Evolutionary conservation across 495 filamentous ascomycete genomes (phyloP).

Genomic region (Daldinia grandis): DNA sequence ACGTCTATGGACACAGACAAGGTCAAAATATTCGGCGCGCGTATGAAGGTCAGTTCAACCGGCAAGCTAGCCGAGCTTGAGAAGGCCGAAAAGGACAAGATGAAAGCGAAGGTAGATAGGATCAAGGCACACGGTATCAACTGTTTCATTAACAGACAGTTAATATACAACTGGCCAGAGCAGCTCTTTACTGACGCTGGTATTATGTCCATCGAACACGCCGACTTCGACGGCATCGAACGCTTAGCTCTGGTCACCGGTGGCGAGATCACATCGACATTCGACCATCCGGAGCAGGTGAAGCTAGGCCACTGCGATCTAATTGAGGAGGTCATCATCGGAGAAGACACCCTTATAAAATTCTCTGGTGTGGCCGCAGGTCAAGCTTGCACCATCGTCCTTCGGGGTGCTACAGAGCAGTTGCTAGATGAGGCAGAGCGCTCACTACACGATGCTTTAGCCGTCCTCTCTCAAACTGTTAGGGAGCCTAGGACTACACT

Average conservation of each 20-base stretch:
- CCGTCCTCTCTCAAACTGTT: conserved; percentile 96
- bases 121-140: conserved; percentile 99
- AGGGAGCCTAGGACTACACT: conserved; percentile 93
- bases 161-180: conserved; percentile 99
- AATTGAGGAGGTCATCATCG: conserved; percentile 98
- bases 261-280: conserved; percentile 96
- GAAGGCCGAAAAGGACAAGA: conserved; percentile 98
- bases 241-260: conserved; percentile 93
- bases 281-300: conserved; percentile 96
- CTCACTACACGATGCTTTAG: conserved; percentile 93
- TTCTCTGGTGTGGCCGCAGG: conserved; percentile 97
- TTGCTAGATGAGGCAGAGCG: conserved; percentile 96
- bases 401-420: conserved; percentile 95
- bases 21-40: conserved; percentile 98
- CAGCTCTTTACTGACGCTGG: conserved; percentile 98
- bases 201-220: conserved; percentile 98
- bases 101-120: conserved; percentile 97
- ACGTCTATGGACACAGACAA: conserved; percentile 99
- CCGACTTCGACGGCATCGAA: conserved; percentile 98
- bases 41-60: conserved; percentile 93
- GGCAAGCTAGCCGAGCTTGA: conserved; percentile 96
- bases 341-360: conserved; percentile 94
- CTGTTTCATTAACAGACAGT: conserved; percentile 98
- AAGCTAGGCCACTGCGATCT: conserved; percentile 95
- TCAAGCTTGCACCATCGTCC: conserved; percentile 94